phyloP scores from a whole-genome alignment of 2,329 filamentous ascomycete species.

The Herpotrichia juniperi region DNA sequence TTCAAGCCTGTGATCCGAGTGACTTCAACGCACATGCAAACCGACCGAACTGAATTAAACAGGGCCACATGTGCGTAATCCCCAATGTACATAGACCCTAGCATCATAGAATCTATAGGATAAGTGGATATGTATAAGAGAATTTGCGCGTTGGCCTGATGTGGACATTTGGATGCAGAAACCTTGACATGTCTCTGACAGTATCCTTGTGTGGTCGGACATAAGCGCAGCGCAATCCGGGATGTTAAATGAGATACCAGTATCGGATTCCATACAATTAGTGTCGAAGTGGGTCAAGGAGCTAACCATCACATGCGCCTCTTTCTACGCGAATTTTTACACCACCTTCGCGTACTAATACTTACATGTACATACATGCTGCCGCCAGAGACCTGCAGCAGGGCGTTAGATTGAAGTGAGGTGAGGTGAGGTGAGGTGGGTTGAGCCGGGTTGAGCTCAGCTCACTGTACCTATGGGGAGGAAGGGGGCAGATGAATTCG shows the following conservation, averaged over 20 bases:
- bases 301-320: conserved; percentile 42
- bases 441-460: neutral
- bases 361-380: neutral
- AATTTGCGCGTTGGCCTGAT: too few species aligned
- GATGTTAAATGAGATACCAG: neutral
- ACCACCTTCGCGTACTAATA: neutral
- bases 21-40: too few species aligned
- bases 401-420: neutral
- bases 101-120: too few species aligned
- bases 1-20: too few species aligned
- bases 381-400: neutral
- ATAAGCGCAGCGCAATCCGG: neutral
- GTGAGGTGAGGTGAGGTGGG: neutral
- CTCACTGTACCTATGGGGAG: neutral
- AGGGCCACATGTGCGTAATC: too few species aligned
- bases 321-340: too few species aligned
- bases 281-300: neutral
- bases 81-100: too few species aligned
- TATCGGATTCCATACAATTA: conserved; percentile 3
- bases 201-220: neutral
- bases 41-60: too few species aligned
- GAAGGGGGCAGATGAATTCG: neutral
- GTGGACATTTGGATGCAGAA: too few species aligned
- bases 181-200: too few species aligned
- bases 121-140: too few species aligned